Percentiles rank a stretch among this genome's conserved stretches.
Conservation (phyloP, 257 asterid genomes). For the Oldenlandia corymbosa region DNA sequence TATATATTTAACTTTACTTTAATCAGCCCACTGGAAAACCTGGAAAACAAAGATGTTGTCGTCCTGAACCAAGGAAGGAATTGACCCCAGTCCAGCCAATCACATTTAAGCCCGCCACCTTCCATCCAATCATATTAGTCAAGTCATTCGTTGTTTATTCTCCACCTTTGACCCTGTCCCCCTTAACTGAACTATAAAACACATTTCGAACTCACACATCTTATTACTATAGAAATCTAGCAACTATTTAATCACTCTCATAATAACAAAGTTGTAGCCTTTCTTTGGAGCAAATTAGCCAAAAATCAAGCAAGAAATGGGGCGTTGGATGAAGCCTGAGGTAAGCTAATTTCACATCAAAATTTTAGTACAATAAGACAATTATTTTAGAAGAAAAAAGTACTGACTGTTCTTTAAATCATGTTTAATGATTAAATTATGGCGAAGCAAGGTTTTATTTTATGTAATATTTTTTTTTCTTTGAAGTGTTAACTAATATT, state of each 20-base stretch:
- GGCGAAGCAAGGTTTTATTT: too few species aligned
- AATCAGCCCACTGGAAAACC: slow-evolving; percentile 21
- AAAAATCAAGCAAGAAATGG: slow-evolving; percentile 34
- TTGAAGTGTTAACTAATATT: background rate
- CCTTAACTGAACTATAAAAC: background rate
- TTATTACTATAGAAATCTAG: background rate
- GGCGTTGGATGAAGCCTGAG: slow-evolving; percentile 88
- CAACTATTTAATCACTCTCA: background rate
- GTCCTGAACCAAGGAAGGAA: too few species aligned
- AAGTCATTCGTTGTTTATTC: background rate
- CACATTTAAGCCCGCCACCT: too few species aligned
- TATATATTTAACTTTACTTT: too few species aligned
- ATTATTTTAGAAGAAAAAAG: too few species aligned
- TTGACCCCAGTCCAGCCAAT: slow-evolving; percentile 5
- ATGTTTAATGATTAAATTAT: too few species aligned
- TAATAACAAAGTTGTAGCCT: too few species aligned
- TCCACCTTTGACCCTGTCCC: background rate
- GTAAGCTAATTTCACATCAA: slow-evolving; percentile 19
- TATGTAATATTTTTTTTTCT: too few species aligned
- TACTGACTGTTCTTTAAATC: too few species aligned
- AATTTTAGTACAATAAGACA: too few species aligned
- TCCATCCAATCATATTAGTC: background rate
- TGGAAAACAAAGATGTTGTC: too few species aligned
- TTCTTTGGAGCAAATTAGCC: background rate
- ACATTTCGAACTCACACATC: background rate